phyloP scores from a whole-genome alignment of 345 rosid genomes.

The Camelina sativa region DNA sequence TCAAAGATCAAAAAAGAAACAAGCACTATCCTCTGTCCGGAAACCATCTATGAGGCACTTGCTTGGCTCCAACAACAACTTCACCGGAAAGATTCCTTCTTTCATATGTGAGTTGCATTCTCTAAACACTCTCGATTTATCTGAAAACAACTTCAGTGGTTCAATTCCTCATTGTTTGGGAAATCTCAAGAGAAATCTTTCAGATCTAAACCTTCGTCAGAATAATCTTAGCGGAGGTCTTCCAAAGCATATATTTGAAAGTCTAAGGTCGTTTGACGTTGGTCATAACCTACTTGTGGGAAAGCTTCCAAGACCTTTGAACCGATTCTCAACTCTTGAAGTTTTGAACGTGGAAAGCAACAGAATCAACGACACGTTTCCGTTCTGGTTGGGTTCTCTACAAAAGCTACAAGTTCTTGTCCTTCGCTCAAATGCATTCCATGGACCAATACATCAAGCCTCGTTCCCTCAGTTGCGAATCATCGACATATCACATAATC shows the following conservation, averaged over 20 bases:
- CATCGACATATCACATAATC: constrained; percentile 13
- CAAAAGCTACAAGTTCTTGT: constrained; percentile 45
- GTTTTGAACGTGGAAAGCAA: constrained; percentile 37
- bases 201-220: too few relatives aligned
- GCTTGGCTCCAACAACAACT: background rate
- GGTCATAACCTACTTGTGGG: constrained; percentile 39
- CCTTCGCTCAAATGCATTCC: constrained; percentile 49
- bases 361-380: constrained; percentile 43
- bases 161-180: background rate
- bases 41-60: rapidly evolving
- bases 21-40: background rate
- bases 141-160: background rate
- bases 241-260: constrained; percentile 14
- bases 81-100: background rate
- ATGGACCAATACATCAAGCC: background rate
- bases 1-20: background rate
- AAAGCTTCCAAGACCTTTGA: constrained; percentile 37
- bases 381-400: constrained; percentile 43
- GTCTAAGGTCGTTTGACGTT: constrained; percentile 29
- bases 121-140: constrained; percentile 2
- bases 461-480: constrained; percentile 22
- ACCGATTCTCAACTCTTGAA: constrained; percentile 32
- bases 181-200: background rate
- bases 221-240: background rate
- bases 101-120: background rate